Conservation (phyloP, 345 rosid species). For the Salix koriyanagi region DNA sequence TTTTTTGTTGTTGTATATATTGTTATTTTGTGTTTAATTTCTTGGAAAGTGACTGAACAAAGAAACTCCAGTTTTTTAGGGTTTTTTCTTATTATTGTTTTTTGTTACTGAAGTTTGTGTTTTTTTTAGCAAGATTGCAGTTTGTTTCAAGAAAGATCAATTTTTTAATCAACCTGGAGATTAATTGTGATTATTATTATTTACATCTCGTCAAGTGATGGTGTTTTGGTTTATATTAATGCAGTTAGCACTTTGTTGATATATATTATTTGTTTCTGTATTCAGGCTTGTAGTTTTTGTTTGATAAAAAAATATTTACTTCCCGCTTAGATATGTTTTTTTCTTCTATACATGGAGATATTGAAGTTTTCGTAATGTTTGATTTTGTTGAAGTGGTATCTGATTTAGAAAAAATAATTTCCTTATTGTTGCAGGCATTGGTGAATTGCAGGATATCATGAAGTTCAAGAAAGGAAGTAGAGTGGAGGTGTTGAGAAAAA, state of each 20-base stretch:
- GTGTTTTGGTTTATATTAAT: not conserved
- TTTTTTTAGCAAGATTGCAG: not conserved
- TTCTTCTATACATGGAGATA: not conserved
- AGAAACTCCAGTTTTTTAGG: not conserved
- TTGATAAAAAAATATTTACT: not conserved
- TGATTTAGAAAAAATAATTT: not conserved
- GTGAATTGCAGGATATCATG: not conserved
- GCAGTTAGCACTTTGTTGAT: not conserved
- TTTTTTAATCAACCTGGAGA: not conserved
- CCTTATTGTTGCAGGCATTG: constrained; percentile 5
- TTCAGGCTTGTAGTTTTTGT: not conserved
- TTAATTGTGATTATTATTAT: not conserved
- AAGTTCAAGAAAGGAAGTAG: constrained; percentile 19
- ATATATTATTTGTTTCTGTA: not conserved
- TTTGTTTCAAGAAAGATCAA: not conserved
- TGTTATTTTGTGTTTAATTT: not conserved
- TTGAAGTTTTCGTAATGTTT: not conserved
- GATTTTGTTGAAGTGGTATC: not conserved
- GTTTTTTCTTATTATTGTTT: not conserved
- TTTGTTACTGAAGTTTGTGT: not conserved
- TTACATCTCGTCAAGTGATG: not conserved
- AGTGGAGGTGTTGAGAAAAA: constrained; percentile 16
- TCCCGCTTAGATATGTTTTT: not conserved
- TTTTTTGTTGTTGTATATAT: not conserved
- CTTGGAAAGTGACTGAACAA: not conserved